Base-by-base conservation (phyloP, 768 basidiomycete species). In the Dioszegia crocea region DNA sequence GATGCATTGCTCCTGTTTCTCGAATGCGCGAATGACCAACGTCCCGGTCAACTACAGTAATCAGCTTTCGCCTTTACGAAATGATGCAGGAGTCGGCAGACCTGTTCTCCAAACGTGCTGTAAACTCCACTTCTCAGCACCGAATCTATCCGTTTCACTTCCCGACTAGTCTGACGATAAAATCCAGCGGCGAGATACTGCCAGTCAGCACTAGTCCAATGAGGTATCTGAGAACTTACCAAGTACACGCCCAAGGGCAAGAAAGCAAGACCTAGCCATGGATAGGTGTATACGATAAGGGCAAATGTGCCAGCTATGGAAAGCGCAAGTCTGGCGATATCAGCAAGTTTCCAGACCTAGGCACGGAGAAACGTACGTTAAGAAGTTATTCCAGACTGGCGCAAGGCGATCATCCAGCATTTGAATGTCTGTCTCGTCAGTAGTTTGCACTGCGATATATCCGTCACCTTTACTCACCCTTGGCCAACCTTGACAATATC, bases 361-460 rank as follows among this genome's bases (percentile, higher is more conserved):
- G 43, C 38, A 26, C 16, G 8, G 21, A 21, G 5, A 21, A 19
- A 49, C 68, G 30, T 31, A 70, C 65, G 54, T 57, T 1, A 71
- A 36, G 26, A 71, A 52, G n/a, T 63, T 48, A 40, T 66, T 56
- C 60, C 61, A 65, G 10, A 63, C 48, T 17, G 47, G 36, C 19
- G 70, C 56, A 29, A 74, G 36, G 29, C 61, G 46, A 57, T 76
- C 75, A 48, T 78, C 77, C n/a, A 78, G 59, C 23, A 70, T 68
- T 19, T 70, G 62, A 21, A 79, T 64, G 57, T 79, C 78, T 61
- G 56, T n/a, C 12, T 10, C 19, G 29, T 33, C 24, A 31, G 21
- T 31, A n/a, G n/a, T 10, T 57, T 10, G 14, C 50, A 45, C 29
- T 23, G 38, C 1, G 84, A 84, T 17, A 8, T 29, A 30, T 1